Evolutionary conservation across 1,139 yeast genomes (phyloP), one percentile per base, ranked within the genome.

Genomic region (Yamadazyma friedrichii): DNA sequence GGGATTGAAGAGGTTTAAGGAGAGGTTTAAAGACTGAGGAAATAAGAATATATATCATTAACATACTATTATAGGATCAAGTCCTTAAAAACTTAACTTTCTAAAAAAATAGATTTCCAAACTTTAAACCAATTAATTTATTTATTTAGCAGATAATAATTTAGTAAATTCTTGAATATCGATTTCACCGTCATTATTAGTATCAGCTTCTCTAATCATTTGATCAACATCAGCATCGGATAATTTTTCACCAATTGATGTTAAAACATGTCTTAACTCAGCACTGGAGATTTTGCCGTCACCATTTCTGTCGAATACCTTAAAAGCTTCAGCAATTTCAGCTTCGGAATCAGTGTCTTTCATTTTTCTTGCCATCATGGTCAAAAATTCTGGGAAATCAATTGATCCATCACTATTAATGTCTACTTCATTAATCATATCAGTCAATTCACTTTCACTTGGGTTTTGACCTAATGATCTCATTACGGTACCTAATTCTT

Each of bases 401-500:
- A 93, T 89, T 52, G 88, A 82, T 34, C 96, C 96, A 66, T 91
- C 95, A 53, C 93, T 91, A 68, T 93, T 93, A 46, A 86, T 85
- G 64, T 93, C 98, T 39, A 93, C 95, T 65, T 93, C 98, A 62
- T 91, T 91, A 71, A 93, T 87, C 87, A 93, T 84, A 62, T 93
- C 98, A 39, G 93, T 85, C 56, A 93, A 83, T 66, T 93, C 98
- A 53, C 91, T 83, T 66, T 93, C 98, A 33, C 96, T 84, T 25
- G 98, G 98, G 60, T 91, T 91, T 67, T 89, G 95, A 36, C 98
- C 98, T 60, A 93, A 76, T 13, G 97, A 88, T 69, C 98, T 84
- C 98, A 93, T 93, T 42, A 93, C 98, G 9, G 97, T 89, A 52
- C 98, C 98, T 56, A 93, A 77, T 67, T 93, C 98, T 61, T 87